These are phyloP conservation scores for Boletellus deceptivus DNA, from an alignment of 1,284 basidiomycete genomes.

Conservation along the genomic window DNA sequence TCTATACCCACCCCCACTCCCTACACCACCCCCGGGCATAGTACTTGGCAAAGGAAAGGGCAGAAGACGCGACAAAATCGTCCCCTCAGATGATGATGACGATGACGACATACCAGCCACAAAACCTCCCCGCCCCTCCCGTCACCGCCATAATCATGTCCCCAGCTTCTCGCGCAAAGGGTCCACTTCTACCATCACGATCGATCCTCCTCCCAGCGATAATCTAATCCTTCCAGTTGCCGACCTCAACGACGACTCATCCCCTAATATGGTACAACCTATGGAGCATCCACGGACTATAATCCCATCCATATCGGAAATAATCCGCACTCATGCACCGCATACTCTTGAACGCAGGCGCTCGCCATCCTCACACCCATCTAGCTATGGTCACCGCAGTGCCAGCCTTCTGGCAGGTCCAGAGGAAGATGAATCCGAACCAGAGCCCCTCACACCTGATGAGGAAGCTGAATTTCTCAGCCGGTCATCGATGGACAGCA, in stretches of 20 bases:
- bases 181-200: slow-evolving; percentile 43
- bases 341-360: slow-evolving; percentile 47
- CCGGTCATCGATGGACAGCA: slow-evolving; percentile 79
- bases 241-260: slow-evolving; percentile 18
- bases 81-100: slow-evolving; percentile 42
- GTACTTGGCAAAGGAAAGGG: slow-evolving; percentile 60
- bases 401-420: slow-evolving; percentile 42
- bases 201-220: slow-evolving; percentile 22
- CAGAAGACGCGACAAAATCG: slow-evolving; percentile 39
- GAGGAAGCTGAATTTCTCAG: slow-evolving; percentile 65
- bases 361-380: slow-evolving; percentile 43
- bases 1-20: too few relatives aligned
- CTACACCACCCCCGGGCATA: too few relatives aligned
- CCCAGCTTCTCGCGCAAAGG: slow-evolving; percentile 37
- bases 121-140: slow-evolving; percentile 35
- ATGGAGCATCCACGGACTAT: slow-evolving; percentile 37
- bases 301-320: slow-evolving; percentile 79
- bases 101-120: slow-evolving; percentile 38
- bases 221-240: slow-evolving; percentile 11
- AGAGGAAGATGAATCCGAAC: slow-evolving; percentile 49
- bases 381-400: slow-evolving; percentile 49
- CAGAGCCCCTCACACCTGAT: slow-evolving; percentile 45
- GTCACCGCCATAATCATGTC: slow-evolving; percentile 37
- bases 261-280: slow-evolving; percentile 18
- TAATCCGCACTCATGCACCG: slow-evolving; percentile 72